Percentiles rank a stretch among this genome's conserved stretches.
These are phyloP conservation scores for Lactifluus subvellereus DNA, from an alignment of 768 basidiomycete genomes.

Conservation along the genomic window DNA sequence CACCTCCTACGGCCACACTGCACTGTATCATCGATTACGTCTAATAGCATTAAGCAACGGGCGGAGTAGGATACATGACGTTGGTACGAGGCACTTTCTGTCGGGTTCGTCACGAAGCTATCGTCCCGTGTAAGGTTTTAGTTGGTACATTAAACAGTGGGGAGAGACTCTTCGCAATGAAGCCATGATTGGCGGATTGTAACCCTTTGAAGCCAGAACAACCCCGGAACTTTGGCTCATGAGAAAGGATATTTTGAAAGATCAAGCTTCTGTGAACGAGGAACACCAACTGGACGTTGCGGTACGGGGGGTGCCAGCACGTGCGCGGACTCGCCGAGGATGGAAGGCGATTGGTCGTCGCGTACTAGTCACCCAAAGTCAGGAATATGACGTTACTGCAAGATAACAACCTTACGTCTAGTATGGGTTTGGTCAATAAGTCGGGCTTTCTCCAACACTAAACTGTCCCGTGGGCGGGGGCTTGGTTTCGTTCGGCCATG, in stretches of 20 bases:
- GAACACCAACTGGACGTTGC: conserved; percentile 20
- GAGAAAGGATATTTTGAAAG: conserved; percentile 31
- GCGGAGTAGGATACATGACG: not conserved
- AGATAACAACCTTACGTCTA: conserved; percentile 32
- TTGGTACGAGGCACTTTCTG: not conserved
- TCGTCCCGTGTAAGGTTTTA: not conserved
- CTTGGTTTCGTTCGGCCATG: not conserved
- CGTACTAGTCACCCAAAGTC: conserved; percentile 22
- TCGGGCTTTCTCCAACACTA: conserved; percentile 24
- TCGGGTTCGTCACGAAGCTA: not conserved
- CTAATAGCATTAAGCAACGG: not conserved
- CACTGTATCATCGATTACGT: not conserved
- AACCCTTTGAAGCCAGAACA: not conserved
- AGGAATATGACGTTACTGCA: conserved; percentile 24
- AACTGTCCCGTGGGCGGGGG: conserved; percentile 23
- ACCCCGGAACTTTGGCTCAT: not conserved
- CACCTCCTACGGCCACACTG: not conserved
- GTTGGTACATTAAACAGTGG: not conserved
- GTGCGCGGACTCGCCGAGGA: conserved; percentile 19
- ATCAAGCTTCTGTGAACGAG: conserved; percentile 28
- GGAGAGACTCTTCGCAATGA: not conserved
- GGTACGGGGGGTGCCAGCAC: conserved; percentile 34
- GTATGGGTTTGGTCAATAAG: conserved; percentile 25
- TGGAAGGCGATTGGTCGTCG: conserved; percentile 6
- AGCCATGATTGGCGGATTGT: not conserved